phyloP scores from a whole-genome alignment of 345 rosid genomes.

The Noccaea bulbosa region DNA sequence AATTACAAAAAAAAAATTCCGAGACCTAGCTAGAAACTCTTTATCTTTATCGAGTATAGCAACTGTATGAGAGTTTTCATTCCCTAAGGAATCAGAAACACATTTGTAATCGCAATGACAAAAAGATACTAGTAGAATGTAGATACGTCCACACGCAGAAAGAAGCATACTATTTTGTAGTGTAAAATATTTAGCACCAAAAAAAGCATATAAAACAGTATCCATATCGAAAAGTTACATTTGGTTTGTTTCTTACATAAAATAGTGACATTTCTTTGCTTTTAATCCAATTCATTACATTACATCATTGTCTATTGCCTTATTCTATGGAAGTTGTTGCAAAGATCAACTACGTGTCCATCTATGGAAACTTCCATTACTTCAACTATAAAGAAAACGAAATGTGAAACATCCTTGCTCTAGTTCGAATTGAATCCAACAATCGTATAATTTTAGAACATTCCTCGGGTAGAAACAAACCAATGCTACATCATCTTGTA shows the following conservation, averaged over 20 bases:
- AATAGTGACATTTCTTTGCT: constrained; percentile 36
- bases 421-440: constrained; percentile 12
- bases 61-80: no score
- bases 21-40: no score
- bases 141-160: constrained; percentile 33
- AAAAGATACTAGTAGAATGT: no score
- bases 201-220: background rate
- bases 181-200: background rate
- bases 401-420: background rate
- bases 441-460: background rate
- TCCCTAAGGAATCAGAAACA: no score
- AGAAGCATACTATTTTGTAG: constrained; percentile 9
- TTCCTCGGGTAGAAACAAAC: background rate
- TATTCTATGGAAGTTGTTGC: constrained; percentile 38
- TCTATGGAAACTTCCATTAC: constrained; percentile 35
- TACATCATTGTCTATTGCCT: constrained; percentile 31
- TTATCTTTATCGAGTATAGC: no score
- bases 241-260: constrained; percentile 33
- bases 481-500: background rate
- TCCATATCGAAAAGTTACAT: constrained; percentile 22
- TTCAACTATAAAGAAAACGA: background rate
- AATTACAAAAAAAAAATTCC: no score
- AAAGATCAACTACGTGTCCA: constrained; percentile 23
- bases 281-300: constrained; percentile 41
- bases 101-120: no score